Base-by-base conservation (phyloP, 2,329 filamentous ascomycete genomes). In the Cadophora luteo-olivacea region DNA sequence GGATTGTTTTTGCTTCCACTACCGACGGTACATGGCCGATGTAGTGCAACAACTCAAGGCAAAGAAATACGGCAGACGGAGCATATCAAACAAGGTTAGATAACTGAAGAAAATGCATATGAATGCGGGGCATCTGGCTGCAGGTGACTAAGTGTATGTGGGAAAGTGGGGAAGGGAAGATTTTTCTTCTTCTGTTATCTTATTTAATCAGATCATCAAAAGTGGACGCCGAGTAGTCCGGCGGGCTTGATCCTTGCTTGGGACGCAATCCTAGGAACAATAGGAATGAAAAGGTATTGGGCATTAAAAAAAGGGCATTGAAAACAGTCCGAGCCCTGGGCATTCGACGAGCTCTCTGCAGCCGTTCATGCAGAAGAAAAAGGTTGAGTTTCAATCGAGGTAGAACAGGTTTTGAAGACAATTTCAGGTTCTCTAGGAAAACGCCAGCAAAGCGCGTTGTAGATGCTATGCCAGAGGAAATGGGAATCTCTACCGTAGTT, bases 201-300 rank as follows among this genome's bases (percentile, higher is more conserved):
- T 60, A 60, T 60, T 60, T 60, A 25, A 60, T 60, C 57, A 41
- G 57, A 60, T 60, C 57, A 41, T 41, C 57, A 25, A 41, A 38
- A 41, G 57, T 41, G 22, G 36, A 60, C 33, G 36, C 57, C 57
- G 57, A 60, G 57, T 12, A 45, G 29, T 22, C n/a, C 36, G 33
- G 14, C 14, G 7, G 36, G 57, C 33, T 45, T 60, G 57, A n/a
- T 55, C 24, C 12, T 45, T 25, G 22, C 24, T 29, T 25, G 9
- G 19, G 33, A n/a, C 45, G 19, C 16, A 16, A 29, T 29, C 16
- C 14, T 16, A 19, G 41, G 12, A 29, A 3, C 16, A 19, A 8
- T 49, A 7, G 19, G 19, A 5, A 19, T 19, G 45, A 14, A 1
- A 22, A 22, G 45, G 6, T 49, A 11, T n/a, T 2, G 19, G 4